A percentile compares a stretch with the other conserved stretches of the same genome.
phyloP scores from a whole-genome alignment of 2,329 filamentous ascomycete species.

The Bipolaris victoriae region DNA sequence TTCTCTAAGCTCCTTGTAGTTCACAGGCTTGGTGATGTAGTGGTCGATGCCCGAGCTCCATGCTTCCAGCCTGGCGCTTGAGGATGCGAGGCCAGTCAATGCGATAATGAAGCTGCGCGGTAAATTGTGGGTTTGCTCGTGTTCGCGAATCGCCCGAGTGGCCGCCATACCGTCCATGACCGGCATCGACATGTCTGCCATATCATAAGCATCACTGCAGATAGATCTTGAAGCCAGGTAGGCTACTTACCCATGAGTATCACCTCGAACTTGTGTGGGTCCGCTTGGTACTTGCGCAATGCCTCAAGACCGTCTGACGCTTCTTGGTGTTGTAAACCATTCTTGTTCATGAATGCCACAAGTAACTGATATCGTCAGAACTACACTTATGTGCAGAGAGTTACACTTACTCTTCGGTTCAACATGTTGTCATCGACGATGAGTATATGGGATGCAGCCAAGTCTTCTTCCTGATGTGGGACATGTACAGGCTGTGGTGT shows the following conservation, averaged over 20 bases:
- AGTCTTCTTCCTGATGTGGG: not conserved
- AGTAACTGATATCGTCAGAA: constrained; percentile 35
- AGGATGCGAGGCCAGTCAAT: constrained; percentile 40
- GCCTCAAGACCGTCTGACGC: constrained; percentile 46
- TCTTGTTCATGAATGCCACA: constrained; percentile 40
- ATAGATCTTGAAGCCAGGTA: not conserved
- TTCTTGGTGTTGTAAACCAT: constrained; percentile 29
- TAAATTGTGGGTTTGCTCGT: constrained; percentile 30
- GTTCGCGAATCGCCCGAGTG: constrained; percentile 41
- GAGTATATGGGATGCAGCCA: constrained; percentile 28
- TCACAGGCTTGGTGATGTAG: constrained; percentile 44
- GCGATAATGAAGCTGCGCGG: constrained; percentile 29
- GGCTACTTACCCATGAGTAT: constrained; percentile 42
- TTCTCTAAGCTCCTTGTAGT: constrained; percentile 32
- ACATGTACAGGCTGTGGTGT: not conserved
- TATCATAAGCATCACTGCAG: not conserved
- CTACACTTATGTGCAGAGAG: too few relatives aligned
- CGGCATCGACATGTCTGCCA: constrained; percentile 45
- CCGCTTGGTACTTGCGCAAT: constrained; percentile 31
- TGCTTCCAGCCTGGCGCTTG: constrained; percentile 35
- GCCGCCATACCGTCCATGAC: constrained; percentile 47
- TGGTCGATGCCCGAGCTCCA: constrained; percentile 38
- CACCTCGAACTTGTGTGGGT: constrained; percentile 22
- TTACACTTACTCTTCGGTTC: constrained; percentile 42
- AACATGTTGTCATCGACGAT: constrained; percentile 50